phyloP scores from a whole-genome alignment of 2,329 filamentous ascomycete species.

The Colletotrichum falcatum region DNA sequence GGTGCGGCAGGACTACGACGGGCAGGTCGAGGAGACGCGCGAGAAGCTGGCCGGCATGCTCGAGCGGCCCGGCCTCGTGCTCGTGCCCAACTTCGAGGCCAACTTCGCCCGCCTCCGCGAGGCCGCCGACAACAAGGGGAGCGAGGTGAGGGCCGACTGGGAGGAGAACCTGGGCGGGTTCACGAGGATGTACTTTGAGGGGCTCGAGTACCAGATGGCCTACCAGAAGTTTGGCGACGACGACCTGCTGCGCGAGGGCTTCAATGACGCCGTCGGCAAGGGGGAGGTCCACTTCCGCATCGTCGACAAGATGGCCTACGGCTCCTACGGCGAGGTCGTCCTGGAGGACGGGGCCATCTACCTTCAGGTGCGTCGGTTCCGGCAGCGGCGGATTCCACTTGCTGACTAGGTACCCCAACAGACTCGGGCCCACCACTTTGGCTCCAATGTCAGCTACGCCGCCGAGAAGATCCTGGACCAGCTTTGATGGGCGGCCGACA shows the following conservation, averaged over 20 bases:
- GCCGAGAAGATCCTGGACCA: constrained; percentile 52
- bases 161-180: constrained; percentile 57
- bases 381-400: background rate
- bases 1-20: constrained; percentile 59
- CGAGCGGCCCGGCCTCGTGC: constrained; percentile 54
- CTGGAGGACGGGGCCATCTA: constrained; percentile 63
- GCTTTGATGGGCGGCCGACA: constrained; percentile 43
- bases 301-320: constrained; percentile 57
- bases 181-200: constrained; percentile 58
- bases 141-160: constrained; percentile 55
- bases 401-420: constrained; percentile 38
- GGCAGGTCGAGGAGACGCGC: constrained; percentile 55
- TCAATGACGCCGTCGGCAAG: constrained; percentile 59
- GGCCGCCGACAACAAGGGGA: constrained; percentile 47
- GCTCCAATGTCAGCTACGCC: constrained; percentile 52
- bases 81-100: constrained; percentile 61
- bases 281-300: constrained; percentile 59
- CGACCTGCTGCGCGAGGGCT: constrained; percentile 61
- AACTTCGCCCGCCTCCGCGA: constrained; percentile 55
- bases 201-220: constrained; percentile 55
- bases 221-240: constrained; percentile 60
- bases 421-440: constrained; percentile 52
- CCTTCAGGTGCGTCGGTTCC: constrained; percentile 56
- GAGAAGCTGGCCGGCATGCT: constrained; percentile 53
- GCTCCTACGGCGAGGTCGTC: constrained; percentile 58